Conservation (phyloP, 2,329 filamentous ascomycete species). For the Colletotrichum sp. region DNA sequence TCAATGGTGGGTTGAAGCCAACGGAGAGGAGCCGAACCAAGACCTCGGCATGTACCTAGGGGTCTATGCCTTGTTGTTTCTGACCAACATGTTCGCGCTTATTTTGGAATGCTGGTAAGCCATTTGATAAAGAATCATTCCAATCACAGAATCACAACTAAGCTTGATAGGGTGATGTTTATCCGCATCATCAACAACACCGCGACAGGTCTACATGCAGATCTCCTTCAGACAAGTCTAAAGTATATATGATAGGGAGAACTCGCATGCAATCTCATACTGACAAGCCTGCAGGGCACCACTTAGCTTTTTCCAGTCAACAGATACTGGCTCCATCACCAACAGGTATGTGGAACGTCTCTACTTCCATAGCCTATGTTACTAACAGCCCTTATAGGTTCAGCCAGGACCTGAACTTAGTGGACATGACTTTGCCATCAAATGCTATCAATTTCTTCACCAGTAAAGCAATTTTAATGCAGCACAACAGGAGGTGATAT, state of each 20-base stretch:
- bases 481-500: fast-evolving
- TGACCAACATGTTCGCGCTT: not conserved
- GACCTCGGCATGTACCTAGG: not conserved
- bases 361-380: fast-evolving
- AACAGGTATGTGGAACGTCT: not conserved
- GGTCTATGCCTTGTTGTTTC: not conserved
- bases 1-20: slow-evolving; percentile 9
- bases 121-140: not conserved
- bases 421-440: not conserved
- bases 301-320: not conserved
- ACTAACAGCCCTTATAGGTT: not conserved
- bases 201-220: not conserved
- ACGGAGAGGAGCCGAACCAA: not conserved
- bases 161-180: not conserved
- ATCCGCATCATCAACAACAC: not conserved
- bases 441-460: not conserved
- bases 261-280: too few relatives aligned
- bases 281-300: not conserved
- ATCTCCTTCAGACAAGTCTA: not conserved
- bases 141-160: not conserved
- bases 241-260: too few relatives aligned
- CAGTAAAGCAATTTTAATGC: not conserved
- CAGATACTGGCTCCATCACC: not conserved
- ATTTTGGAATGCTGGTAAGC: not conserved
- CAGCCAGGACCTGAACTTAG: not conserved